phyloP scores from a whole-genome alignment of 2,329 filamentous ascomycete species.

The Berkeleyomyces rouxiae region DNA sequence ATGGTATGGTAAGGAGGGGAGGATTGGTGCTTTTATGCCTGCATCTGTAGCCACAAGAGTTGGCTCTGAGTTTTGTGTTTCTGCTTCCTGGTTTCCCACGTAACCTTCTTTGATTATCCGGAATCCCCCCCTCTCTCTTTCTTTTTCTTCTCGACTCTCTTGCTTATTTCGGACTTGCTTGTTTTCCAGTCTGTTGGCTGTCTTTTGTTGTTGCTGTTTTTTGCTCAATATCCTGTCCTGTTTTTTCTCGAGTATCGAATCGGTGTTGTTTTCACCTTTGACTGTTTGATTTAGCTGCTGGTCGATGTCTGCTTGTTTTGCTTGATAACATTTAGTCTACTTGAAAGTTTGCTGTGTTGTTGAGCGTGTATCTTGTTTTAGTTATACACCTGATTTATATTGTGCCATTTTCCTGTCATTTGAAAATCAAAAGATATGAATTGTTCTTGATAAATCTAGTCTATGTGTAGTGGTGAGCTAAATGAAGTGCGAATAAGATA shows the following conservation, averaged over 20 bases:
- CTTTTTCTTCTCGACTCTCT: background rate
- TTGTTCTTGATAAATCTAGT: background rate
- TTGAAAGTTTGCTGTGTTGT: background rate
- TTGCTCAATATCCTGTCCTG: constrained; percentile 16
- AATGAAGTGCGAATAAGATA: background rate
- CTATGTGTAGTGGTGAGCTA: background rate
- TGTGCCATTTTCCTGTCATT: background rate
- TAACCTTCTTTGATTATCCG: background rate
- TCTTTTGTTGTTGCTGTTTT: constrained; percentile 11
- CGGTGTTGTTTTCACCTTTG: constrained; percentile 6
- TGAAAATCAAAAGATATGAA: background rate
- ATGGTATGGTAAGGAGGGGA: background rate
- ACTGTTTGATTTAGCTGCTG: background rate
- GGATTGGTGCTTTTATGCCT: background rate
- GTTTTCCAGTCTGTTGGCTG: constrained; percentile 14
- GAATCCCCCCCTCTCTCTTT: background rate
- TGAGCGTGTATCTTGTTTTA: background rate
- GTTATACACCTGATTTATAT: background rate
- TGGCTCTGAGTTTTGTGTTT: constrained; percentile 12
- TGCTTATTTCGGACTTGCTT: constrained; percentile 2
- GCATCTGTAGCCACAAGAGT: background rate
- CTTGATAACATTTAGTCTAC: background rate
- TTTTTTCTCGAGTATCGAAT: constrained; percentile 2
- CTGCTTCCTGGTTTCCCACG: background rate
- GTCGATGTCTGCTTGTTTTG: background rate